Base-by-base conservation (phyloP, 805 yeast genomes). In the Candida boleticola region DNA sequence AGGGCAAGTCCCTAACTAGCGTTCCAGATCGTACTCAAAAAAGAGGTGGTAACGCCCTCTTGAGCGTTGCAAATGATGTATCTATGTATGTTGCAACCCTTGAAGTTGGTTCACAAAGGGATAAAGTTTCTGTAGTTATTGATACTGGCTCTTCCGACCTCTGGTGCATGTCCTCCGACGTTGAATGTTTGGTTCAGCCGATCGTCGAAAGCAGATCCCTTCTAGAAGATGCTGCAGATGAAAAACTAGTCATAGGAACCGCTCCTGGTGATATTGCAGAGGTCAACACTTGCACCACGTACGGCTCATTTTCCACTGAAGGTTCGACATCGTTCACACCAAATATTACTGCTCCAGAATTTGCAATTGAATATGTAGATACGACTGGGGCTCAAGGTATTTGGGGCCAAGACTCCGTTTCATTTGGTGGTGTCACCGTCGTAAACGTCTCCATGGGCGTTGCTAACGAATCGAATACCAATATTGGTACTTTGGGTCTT, bases 401-500 rank as follows among this genome's bases (percentile, higher is more conserved):
- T 33, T 78, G 80, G 80, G 95, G 86, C 17, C 61, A 69, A 33
- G 97, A 89, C 53, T 64, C 67, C 29, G 70, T 90, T 3, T 46
- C 51, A 2, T 52, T 86, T 42, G 79, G 80, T 36, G 77, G 70
- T 38, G 60, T 71, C 13, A 60, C 69, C 2, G 66, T 86, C 11
- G 46, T 66, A 0, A 64, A 69, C 41, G 63, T 85, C 25, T 78
- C 88, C 3, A 75, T 89, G 59, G 97, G 95, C 1, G 79, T 89
- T 21, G 95, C 86, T 2, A 79, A 79, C 54, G 59, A 61, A 27
- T 77, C 88, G 1, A 77, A 79, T 47, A 79, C 90, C 2, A 60
- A 79, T 5, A 64, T 74, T 44, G 92, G 95, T 43, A 90, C 86
- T 21, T 61, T 86, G 29, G 89, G 90, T 22, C 78, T 86, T 47